Base-by-base conservation (phyloP, 2,329 filamentous ascomycete genomes). In the Fusarium paranaense region DNA sequence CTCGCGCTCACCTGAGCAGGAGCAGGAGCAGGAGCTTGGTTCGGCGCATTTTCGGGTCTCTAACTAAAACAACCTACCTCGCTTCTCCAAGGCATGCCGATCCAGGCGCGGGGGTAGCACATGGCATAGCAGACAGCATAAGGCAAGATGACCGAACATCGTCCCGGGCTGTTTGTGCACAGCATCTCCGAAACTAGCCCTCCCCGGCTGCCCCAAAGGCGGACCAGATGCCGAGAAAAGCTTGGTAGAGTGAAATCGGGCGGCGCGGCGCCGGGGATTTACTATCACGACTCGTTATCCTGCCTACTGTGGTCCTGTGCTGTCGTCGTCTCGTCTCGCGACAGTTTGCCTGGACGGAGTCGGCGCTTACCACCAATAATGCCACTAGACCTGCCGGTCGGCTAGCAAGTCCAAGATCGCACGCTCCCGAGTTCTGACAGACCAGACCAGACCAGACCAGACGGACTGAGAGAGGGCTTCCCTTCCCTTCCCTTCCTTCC, bases 81-180 rank as follows among this genome's bases (percentile, higher is more conserved):
- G 66, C 66, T 67, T 50, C 64, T 71, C 57, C 58, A 66, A 64
- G 54, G 66, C 64, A 66, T 60, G 60, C 66, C 71, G 75, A 74
- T 74, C 72, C 63, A 73, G 69, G 68, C 67, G 69, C 67, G 72
- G 72, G 73, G 67, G 71, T 74, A 66, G 60, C 70, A 77, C 74
- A 78, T 74, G 76, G 76, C 69, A 73, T 64, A 62, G 70, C 61
- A 64, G 64, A 70, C 73, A 72, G 58, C 69, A 76, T 64, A 63
- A 71, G 65, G 70, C 62, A 74, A 66, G 64, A 71, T 68, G 67
- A 58, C 70, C 72, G 70, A 76, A 70, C 33, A 71, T 68, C 56
- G 57, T 70, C 76, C 65, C 66, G 66, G 67, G 18, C 65, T 69
- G 66, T 61, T 66, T 71, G 75, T 75, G 69, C 71, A 77, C 63